Conservation (phyloP, 768 basidiomycete genomes). For the Pleurotus citrinopileatus region DNA sequence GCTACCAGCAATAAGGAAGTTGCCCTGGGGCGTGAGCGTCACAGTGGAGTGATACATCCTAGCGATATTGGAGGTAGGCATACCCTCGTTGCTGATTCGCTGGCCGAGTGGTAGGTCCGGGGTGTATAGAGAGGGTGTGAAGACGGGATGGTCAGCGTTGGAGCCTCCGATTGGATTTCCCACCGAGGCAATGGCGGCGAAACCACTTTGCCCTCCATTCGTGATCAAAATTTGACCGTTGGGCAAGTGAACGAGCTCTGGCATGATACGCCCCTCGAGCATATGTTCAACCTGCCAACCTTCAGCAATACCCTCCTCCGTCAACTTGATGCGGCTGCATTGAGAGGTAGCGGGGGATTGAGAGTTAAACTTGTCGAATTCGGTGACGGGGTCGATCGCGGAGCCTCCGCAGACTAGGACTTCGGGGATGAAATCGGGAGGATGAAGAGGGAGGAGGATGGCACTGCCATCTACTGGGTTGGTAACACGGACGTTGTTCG, state of each 20-base stretch:
- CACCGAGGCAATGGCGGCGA: slow-evolving; percentile 19
- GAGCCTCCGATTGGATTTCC: slow-evolving; percentile 31
- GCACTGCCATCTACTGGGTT: slow-evolving; percentile 25
- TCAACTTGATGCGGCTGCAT: slow-evolving; percentile 39
- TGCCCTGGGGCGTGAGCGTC: slow-evolving; percentile 28
- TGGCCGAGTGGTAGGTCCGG: slow-evolving; percentile 29
- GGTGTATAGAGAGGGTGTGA: slow-evolving; percentile 38
- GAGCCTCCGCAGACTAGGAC: slow-evolving; percentile 18
- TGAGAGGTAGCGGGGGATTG: slow-evolving; percentile 42
- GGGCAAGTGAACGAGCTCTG: slow-evolving; percentile 41
- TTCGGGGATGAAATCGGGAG: slow-evolving; percentile 24
- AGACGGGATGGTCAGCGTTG: slow-evolving; percentile 43
- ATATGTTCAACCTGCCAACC: slow-evolving; percentile 44
- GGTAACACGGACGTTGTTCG: slow-evolving; percentile 33
- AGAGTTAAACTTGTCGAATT: slow-evolving; percentile 41
- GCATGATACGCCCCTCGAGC: slow-evolving; percentile 51
- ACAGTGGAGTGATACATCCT: slow-evolving; percentile 33
- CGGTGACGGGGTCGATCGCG: slow-evolving; percentile 20
- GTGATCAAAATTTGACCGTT: slow-evolving; percentile 34
- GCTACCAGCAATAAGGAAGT: slow-evolving; percentile 22
- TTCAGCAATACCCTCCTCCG: slow-evolving; percentile 18
- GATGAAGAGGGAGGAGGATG: slow-evolving; percentile 26
- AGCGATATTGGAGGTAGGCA: slow-evolving; percentile 24
- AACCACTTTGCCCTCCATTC: slow-evolving; percentile 44
- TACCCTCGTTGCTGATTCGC: slow-evolving; percentile 31